Evolutionary conservation across 129 eudicot genomes (phyloP), one percentile per base, ranked within the genome.

Genomic region (Flaveria robusta): DNA sequence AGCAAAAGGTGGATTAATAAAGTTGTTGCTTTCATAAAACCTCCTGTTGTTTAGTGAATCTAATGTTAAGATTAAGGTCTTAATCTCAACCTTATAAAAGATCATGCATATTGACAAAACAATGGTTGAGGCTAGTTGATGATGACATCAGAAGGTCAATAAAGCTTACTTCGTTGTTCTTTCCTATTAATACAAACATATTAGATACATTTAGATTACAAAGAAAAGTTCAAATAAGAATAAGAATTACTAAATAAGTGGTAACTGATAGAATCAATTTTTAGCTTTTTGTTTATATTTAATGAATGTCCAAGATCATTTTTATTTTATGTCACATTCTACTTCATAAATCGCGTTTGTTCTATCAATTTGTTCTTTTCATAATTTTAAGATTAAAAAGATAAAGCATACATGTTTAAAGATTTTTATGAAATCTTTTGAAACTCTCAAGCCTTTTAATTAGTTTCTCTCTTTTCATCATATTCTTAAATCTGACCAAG

Each of bases 11-110:
- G 45, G 62, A 77, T 55, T 18, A 68, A 46, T 51, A 77, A 69
- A 77, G 76, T 59, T 68, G 51, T 56, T 77, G 69, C 76, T 77
- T 68, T 77, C 70, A 68, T 43, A 37, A 68, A 76, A 68, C 50
- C 31, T 24, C 13, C 60, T 55, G 75, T 43, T 55, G 11, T 42
- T 77, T 69, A 77, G 81, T 77, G 81, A 77, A 55, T 26, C 49
- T 46, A 69, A 22, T 15, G 27, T 43, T 58, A 77, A 56, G 70
- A 68, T 77, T 68, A 68, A 77, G 49, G 67, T 69, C 47, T 68
- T 68, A 77, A 39, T 68, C 75, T 46, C 19, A 68, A 68, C 75
- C 69, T 55, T 77, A 54, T 24, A 68, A 68, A 62, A 56, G 60
- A 77, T 55, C 22, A 68, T 55, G n/a, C 37, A 66, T 66, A 31